phyloP scores from a whole-genome alignment of 306 rosid genomes.

The Adenanthera pavonina region DNA sequence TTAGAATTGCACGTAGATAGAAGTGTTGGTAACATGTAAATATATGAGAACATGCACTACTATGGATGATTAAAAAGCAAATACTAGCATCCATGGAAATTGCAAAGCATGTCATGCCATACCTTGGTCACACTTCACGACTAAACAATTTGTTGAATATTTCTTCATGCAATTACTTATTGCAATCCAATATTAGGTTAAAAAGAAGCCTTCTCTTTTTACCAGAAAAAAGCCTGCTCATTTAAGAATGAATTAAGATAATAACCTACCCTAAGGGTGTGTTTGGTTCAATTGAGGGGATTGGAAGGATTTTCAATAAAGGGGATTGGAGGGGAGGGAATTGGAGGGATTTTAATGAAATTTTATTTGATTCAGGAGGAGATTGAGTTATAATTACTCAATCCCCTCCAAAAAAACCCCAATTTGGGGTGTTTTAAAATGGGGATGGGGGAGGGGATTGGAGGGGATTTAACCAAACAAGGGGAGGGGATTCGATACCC shows the following conservation, averaged over 20 bases:
- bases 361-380: too few species aligned
- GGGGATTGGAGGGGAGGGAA: too few species aligned
- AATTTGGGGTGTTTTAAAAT: too few species aligned
- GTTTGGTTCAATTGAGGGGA: too few species aligned
- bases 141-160: background rate
- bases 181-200: background rate
- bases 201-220: background rate
- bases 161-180: background rate
- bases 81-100: constrained; percentile 19
- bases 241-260: background rate
- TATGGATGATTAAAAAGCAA: constrained; percentile 19
- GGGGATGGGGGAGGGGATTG: too few species aligned
- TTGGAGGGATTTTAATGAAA: too few species aligned
- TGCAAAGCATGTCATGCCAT: background rate
- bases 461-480: too few species aligned
- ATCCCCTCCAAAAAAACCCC: too few species aligned
- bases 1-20: constrained; percentile 10
- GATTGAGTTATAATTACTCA: too few species aligned
- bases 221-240: background rate
- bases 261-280: background rate
- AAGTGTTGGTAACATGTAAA: constrained; percentile 11
- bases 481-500: too few species aligned
- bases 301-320: too few species aligned
- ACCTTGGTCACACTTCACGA: background rate
- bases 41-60: constrained; percentile 16